Base-by-base conservation (phyloP, 345 rosid genomes). In the Rhodomyrtus tomentosa region DNA sequence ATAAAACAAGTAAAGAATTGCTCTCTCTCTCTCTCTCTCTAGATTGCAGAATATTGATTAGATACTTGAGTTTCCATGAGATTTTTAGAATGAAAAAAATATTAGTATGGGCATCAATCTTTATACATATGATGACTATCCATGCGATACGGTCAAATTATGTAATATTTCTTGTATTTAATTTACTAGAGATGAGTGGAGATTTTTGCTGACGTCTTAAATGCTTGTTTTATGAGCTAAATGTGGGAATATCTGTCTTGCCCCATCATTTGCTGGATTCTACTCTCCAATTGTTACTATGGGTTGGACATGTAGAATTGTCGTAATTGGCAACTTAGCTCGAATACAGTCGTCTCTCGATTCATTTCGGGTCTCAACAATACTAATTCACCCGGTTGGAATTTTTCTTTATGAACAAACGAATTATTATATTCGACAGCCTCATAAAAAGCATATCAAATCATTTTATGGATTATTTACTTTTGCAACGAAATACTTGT, bases 261-360 rank as follows among this genome's bases (percentile, higher is more conserved):
- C 79, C 79, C 73, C 74, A 38, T 27, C 5, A 29, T 59, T 59
- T 62, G 74, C 74, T 29, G 74, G 22, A 62, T 29, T 62, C 22
- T 29, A 36, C 9, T 21, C 6, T 68, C 79, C 14, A 36, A 68
- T 36, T 68, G 20, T 68, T 18, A 5, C 45, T 36, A 8, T 68
- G 18, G 8, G 42, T 62, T 32, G 76, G 76, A 62, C 32, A 62
- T 29, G 76, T 7, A 42, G 24, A n/a, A n/a, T 38, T 32, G 22
- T 32, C 5, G 6, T 8, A 62, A 36, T 8, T 62, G 18, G 24
- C 42, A 7, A 62, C 32, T 62, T 62, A 32, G 42, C 1, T 0
- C 0, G 0, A 62, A 32, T 16, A 62, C 20, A 6, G n/a, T n/a
- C n/a, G n/a, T n/a, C n/a, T n/a, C n/a, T n/a, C 1, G 3, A 18